Conservation (phyloP, 257 asterid species). For the Orobanche coerulescens region DNA sequence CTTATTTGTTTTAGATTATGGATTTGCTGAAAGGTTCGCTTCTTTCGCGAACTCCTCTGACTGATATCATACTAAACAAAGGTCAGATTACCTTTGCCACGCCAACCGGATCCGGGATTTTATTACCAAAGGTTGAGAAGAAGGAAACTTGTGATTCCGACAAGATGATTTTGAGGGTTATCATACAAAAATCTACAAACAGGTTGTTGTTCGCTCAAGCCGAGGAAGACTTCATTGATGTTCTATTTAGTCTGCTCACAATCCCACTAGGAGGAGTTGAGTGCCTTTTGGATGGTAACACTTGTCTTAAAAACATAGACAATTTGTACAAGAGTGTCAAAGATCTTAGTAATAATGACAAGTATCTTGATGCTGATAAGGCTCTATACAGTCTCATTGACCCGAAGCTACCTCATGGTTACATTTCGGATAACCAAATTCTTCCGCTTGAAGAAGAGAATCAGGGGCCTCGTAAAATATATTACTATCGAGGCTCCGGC, state of each 20-base stretch:
- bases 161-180: conserved; percentile 12
- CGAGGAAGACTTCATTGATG: conserved; percentile 4
- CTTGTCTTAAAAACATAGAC: neutral
- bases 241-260: conserved; percentile 13
- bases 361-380: neutral
- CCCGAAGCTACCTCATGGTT: conserved; percentile 9
- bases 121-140: neutral
- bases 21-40: conserved; percentile 19
- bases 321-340: conserved; percentile 10
- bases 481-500: neutral
- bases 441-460: neutral
- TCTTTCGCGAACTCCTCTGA: conserved; percentile 16
- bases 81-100: neutral
- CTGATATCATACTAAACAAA: conserved; percentile 14
- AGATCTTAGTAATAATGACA: neutral
- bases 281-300: neutral
- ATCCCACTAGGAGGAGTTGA: conserved; percentile 21
- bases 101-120: neutral
- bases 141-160: neutral
- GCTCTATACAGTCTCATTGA: neutral
- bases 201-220: conserved; percentile 20
- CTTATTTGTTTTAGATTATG: neutral
- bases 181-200: conserved; percentile 18
- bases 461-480: neutral
- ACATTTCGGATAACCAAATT: neutral